phyloP scores from a whole-genome alignment of 2,329 filamentous ascomycete species.

The Cryphonectria parasitica region DNA sequence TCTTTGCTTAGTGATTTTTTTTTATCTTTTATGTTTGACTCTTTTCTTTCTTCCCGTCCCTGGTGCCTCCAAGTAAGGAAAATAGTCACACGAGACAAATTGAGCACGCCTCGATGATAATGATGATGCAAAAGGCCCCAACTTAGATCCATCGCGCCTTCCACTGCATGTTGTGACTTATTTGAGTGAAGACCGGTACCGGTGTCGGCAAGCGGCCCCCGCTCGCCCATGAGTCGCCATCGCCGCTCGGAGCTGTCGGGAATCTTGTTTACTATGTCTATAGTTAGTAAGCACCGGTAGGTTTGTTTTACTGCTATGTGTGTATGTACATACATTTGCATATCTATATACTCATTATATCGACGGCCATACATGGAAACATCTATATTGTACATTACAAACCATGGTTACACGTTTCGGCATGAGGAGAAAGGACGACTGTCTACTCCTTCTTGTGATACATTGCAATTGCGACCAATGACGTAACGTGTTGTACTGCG shows the following conservation, averaged over 20 bases:
- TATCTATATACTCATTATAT: not conserved
- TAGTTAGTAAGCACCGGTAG: not conserved
- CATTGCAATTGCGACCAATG: not conserved
- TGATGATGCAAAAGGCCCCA: not conserved
- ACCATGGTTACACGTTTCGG: too few relatives aligned
- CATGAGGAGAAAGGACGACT: not conserved
- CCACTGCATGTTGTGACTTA: not conserved
- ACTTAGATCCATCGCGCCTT: not conserved
- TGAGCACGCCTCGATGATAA: not conserved
- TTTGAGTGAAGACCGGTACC: not conserved
- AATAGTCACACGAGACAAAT: not conserved
- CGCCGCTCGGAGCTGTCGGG: not conserved
- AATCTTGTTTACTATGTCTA: not conserved
- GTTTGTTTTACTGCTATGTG: not conserved
- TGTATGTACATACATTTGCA: not conserved
- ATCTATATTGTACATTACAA: not conserved
- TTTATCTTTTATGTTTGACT: not conserved
- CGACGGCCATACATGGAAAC: not conserved
- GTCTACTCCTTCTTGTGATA: not conserved
- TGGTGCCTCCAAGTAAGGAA: not conserved
- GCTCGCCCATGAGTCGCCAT: not conserved
- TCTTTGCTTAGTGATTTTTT: not conserved
- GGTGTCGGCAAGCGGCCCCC: constrained; percentile 7
- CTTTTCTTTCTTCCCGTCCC: too few relatives aligned
- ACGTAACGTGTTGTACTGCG: not conserved